Percentiles rank a stretch among this genome's conserved stretches.
Conservation (phyloP, 2,329 filamentous ascomycete genomes). For the Fusarium cicatricum region DNA sequence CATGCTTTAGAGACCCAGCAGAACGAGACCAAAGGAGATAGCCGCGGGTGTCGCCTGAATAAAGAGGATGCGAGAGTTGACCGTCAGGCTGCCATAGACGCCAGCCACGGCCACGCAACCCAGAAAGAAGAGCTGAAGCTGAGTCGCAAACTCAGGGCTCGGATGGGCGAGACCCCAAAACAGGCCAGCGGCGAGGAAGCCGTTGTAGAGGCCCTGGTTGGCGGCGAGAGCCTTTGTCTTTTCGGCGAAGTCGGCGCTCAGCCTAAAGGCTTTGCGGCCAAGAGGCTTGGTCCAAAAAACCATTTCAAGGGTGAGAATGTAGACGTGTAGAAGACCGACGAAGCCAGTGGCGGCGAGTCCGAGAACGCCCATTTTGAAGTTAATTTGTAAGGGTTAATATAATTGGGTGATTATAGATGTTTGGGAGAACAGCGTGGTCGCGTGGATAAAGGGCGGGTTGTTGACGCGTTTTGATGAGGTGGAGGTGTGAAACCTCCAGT, state of each 20-base stretch:
- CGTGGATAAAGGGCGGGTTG: background rate
- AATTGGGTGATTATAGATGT: background rate
- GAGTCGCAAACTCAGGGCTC: conserved; percentile 49
- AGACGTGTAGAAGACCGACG: conserved; percentile 55
- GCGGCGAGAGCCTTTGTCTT: conserved; percentile 55
- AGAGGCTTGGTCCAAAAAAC: conserved; percentile 58
- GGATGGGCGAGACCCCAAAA: conserved; percentile 58
- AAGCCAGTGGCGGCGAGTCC: conserved; percentile 48
- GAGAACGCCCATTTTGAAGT: conserved; percentile 45
- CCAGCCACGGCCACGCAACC: conserved; percentile 56
- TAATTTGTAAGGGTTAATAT: too few relatives aligned
- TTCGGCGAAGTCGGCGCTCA: conserved; percentile 55
- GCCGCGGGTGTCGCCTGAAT: conserved; percentile 51
- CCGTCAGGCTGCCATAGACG: conserved; percentile 54
- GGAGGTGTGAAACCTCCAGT: too few relatives aligned
- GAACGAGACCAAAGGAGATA: conserved; percentile 43
- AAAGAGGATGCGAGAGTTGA: conserved; percentile 51
- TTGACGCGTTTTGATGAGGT: too few relatives aligned
- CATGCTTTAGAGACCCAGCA: conserved; percentile 21
- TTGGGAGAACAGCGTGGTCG: background rate
- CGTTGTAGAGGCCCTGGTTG: conserved; percentile 63
- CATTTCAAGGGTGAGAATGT: conserved; percentile 60
- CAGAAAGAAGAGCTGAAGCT: conserved; percentile 59
- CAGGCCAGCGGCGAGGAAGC: conserved; percentile 59
- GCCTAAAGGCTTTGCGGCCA: conserved; percentile 55